phyloP scores from a whole-genome alignment of 1,139 yeast species.

The Zygosaccharomyces sapae region DNA sequence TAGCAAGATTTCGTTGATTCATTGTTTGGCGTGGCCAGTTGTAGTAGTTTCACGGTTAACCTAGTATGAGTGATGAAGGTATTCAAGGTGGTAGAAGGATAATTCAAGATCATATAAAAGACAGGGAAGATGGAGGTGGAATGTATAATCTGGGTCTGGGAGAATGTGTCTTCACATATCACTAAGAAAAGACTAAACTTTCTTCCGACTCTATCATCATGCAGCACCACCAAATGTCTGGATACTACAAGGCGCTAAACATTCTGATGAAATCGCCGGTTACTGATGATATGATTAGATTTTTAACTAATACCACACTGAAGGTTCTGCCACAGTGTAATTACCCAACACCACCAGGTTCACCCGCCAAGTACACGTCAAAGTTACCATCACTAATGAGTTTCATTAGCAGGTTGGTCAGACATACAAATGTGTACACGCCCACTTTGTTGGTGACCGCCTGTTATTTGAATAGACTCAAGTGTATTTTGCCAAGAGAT shows the following conservation, averaged over 20 bases:
- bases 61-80: conserved; percentile 2
- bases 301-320: conserved; percentile 31
- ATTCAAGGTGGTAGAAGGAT: neutral
- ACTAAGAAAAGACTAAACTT: neutral
- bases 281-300: conserved; percentile 35
- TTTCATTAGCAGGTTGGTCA: conserved; percentile 63
- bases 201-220: neutral
- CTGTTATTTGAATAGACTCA: conserved; percentile 60
- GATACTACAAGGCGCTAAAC: conserved; percentile 29
- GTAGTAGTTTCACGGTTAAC: conserved; percentile 4
- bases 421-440: conserved; percentile 70
- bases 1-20: conserved; percentile 1
- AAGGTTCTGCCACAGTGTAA: conserved; percentile 27
- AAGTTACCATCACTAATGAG: conserved; percentile 65
- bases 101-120: conserved; percentile 6
- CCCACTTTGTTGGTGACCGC: conserved; percentile 72
- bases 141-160: neutral
- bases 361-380: conserved; percentile 15
- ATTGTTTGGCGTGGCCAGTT: conserved; percentile 6
- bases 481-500: conserved; percentile 57
- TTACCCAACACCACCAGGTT: conserved; percentile 22
- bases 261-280: conserved; percentile 36
- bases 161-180: neutral
- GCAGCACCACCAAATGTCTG: conserved; percentile 21
- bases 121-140: neutral